A percentile compares a stretch with the other conserved stretches of the same genome.
Evolutionary conservation across 805 yeast genomes (phyloP).

Genomic region (Nakazawaea peltata): DNA sequence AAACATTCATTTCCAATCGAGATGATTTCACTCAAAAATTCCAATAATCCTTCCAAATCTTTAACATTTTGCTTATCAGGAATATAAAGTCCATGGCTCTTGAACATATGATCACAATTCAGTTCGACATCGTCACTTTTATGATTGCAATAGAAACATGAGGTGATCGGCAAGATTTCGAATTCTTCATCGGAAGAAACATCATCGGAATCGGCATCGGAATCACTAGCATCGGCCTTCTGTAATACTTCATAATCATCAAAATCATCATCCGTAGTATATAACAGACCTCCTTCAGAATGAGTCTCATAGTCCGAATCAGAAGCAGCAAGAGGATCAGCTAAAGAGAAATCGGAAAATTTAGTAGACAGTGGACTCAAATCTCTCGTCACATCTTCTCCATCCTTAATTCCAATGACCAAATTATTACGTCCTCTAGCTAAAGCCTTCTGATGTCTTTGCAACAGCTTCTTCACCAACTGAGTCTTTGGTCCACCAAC

Average conservation of each 20-base stretch:
- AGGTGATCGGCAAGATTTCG: slow-evolving; percentile 27
- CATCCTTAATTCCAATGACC: slow-evolving; percentile 5
- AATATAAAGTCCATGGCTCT: slow-evolving; percentile 35
- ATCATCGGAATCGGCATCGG: slow-evolving; percentile 15
- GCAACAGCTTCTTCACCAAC: slow-evolving; percentile 31
- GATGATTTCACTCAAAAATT: slow-evolving; percentile 26
- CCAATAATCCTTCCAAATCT: slow-evolving; percentile 30
- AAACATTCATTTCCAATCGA: slow-evolving; percentile 34
- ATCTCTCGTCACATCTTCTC: slow-evolving; percentile 21
- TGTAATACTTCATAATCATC: not conserved
- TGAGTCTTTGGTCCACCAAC: slow-evolving; percentile 23
- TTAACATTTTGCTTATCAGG: slow-evolving; percentile 32
- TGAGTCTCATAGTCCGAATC: slow-evolving; percentile 27
- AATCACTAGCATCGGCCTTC: slow-evolving; percentile 5
- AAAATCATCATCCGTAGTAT: slow-evolving; percentile 17
- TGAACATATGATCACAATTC: slow-evolving; percentile 32
- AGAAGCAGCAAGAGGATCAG: slow-evolving; percentile 21
- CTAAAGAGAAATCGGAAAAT: slow-evolving; percentile 48
- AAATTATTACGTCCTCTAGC: slow-evolving; percentile 22
- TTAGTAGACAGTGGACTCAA: slow-evolving; percentile 46
- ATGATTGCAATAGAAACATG: slow-evolving; percentile 43
- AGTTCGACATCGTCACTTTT: slow-evolving; percentile 25
- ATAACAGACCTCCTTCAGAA: slow-evolving; percentile 26
- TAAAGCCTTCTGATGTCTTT: slow-evolving; percentile 14
- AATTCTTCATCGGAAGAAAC: slow-evolving; percentile 9